Conservation (phyloP, 2,329 filamentous ascomycete genomes). For the Pseudogymnoascus sp. region DNA sequence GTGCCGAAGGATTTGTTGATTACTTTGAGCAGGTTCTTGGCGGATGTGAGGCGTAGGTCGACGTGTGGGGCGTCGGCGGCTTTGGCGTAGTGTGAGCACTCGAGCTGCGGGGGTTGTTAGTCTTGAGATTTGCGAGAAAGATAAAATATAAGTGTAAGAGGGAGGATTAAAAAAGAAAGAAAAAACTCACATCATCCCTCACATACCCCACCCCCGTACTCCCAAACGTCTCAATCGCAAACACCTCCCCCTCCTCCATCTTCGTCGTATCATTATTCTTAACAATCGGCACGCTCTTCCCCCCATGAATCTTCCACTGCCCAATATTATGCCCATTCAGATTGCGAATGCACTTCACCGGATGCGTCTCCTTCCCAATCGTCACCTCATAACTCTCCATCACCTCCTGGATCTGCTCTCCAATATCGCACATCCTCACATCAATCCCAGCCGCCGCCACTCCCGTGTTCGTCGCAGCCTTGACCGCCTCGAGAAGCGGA, state of each 20-base stretch:
- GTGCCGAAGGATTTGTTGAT: slow-evolving; percentile 98
- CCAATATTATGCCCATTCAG: slow-evolving; percentile 69
- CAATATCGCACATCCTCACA: slow-evolving; percentile 67
- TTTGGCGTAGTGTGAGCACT: slow-evolving; percentile 83
- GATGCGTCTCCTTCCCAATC: slow-evolving; percentile 41
- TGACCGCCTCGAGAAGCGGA: slow-evolving; percentile 56
- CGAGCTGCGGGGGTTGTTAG: slow-evolving; percentile 41
- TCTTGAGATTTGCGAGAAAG: background rate
- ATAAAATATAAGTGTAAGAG: slow-evolving; percentile 5
- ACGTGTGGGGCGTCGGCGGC: slow-evolving; percentile 64
- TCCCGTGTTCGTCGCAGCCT: slow-evolving; percentile 64
- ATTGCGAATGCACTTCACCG: slow-evolving; percentile 46
- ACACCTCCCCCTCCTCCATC: slow-evolving; percentile 96
- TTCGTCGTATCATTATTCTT: slow-evolving; percentile 82
- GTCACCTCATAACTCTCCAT: slow-evolving; percentile 55
- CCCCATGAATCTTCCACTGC: slow-evolving; percentile 83
- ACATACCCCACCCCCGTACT: slow-evolving; percentile 87
- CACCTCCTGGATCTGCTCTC: slow-evolving; percentile 47
- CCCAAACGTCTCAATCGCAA: slow-evolving; percentile 93
- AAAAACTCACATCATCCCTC: slow-evolving; percentile 60
- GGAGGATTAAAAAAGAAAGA: too few relatives aligned
- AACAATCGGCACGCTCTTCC: slow-evolving; percentile 89
- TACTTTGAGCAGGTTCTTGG: slow-evolving; percentile 74
- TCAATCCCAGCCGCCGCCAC: slow-evolving; percentile 88
- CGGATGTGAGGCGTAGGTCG: slow-evolving; percentile 67